Percentiles rank a stretch among this genome's conserved stretches.
phyloP scores from a whole-genome alignment of 306 rosid genomes.

The Trifolium fragiferum region DNA sequence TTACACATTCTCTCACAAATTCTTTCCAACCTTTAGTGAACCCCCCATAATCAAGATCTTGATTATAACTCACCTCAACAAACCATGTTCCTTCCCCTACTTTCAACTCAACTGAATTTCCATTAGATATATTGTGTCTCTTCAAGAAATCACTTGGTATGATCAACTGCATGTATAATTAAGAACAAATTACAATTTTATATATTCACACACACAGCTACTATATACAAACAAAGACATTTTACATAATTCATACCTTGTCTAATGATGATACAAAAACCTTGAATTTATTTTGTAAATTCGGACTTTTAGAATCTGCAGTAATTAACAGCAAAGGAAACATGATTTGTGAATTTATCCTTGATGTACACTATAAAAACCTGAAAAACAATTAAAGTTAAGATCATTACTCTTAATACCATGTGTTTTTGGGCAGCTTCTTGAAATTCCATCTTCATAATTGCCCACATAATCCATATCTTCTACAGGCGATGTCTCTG shows the following conservation, averaged over 20 bases:
- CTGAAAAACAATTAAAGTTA: no score
- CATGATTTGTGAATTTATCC: neutral
- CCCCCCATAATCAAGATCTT: neutral
- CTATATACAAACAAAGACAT: neutral
- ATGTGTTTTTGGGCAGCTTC: no score
- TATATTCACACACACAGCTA: neutral
- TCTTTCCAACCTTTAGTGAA: no score
- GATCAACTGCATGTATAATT: neutral
- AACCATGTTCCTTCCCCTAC: neutral
- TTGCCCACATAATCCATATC: no score
- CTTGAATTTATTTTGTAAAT: neutral
- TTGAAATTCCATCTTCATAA: no score
- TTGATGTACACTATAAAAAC: no score
- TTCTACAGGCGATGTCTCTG: no score
- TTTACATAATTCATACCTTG: neutral
- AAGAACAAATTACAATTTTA: neutral
- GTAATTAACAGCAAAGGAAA: neutral
- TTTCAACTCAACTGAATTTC: neutral
- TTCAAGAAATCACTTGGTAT: neutral
- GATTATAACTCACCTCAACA: neutral
- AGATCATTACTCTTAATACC: no score
- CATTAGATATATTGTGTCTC: neutral
- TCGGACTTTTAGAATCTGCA: neutral
- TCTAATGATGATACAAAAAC: neutral
- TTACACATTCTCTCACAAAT: no score